Evolutionary conservation across 2,329 filamentous ascomycete genomes (phyloP), one percentile per base, ranked within the genome.

Genomic region (Aspergillus sp.): DNA sequence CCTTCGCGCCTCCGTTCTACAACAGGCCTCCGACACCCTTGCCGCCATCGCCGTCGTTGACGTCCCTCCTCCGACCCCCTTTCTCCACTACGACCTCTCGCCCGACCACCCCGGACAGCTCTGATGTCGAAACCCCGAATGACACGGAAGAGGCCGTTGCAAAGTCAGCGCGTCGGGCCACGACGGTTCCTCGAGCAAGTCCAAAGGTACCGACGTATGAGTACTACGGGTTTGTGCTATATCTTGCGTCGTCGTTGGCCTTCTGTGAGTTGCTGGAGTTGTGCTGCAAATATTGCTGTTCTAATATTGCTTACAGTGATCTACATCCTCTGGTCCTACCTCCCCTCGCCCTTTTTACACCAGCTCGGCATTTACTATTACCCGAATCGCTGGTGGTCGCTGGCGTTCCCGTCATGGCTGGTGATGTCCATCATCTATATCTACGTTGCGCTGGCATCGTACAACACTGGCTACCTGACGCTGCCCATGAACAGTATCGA

Each of bases 131-230:
- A 48, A 71, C 68, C 1, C 62, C 69, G 2, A 74, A 73, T 37
- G 73, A 74, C 43, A 73, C 75, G 5, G 72, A 74, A 37, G 69
- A 70, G 3, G 70, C 68, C 10, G 74, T 82, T 24, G 71, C 78
- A 16, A 71, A 64, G 52, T 77, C 72, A 16, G 77, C 71, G 34
- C 68, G 65, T 30, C 69, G 67, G 48, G 73, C 66, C 40, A 73
- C 68, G 40, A 80, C 74, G 2, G 76, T 94, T 12, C 85, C 88
- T 4, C 81, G 86, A 35, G 88, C 86, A 2, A 81, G 81, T 33
- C 91, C 91, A 2, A 86, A 91, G 55, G 88, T 98, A 2, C 91
- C 91, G n/a, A 98, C 91, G 0, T 96, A 98, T 66, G 91, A 98
- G 58, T 98, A 96, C 74, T 96, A 96, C 58, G 91, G 91, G 56